Base-by-base conservation (phyloP, 2,329 filamentous ascomycete genomes). In the Colletotrichum horii region DNA sequence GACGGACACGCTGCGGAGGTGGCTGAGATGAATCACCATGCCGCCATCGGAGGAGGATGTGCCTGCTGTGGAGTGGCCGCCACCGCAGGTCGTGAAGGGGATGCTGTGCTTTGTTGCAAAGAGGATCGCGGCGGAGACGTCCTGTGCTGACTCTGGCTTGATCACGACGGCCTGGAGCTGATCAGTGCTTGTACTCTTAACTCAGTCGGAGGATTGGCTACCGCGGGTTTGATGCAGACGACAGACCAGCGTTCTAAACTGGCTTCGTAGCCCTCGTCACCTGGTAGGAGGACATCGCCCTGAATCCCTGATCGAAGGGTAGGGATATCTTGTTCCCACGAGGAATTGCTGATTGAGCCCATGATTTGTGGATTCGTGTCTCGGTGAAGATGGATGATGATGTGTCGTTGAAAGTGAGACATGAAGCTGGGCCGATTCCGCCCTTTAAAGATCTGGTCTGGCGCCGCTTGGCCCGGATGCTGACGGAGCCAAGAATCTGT, bases 61-160 rank as follows among this genome's bases (percentile, higher is more conserved):
- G 8, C 89, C 89, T 2, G 86, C 85, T 1, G 90, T 90, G 2
- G 88, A 89, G 80, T 92, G 91, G 1, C 90, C 89, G 22, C 91
- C 91, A 16, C 90, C 88, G 72, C 86, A 86, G 43, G 91, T 87
- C 1, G 88, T 89, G 71, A 92, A 84, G 61, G 89, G 86, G 55
- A 92, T 84, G 7, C 80, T 79, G 62, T 88, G 80, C 16, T 84
- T 78, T 2, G 81, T 82, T 28, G 87, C 87, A 77, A 88, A 89
- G 30, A 84, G 82, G 61, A 91, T 79, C 0, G 85, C 83, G 8
- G 83, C 80, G 26, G 84, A 83, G 38, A 87, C 82, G 76, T 89
- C 87, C 15, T 83, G 79, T 2, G 81, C 77, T 0, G 83, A 84
- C 11, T 79, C 83, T 2, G 88, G 88, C 55, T 85, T 80, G 9